Evolutionary conservation across 768 basidiomycete genomes (phyloP).

Genomic region (Lentinula sp.): DNA sequence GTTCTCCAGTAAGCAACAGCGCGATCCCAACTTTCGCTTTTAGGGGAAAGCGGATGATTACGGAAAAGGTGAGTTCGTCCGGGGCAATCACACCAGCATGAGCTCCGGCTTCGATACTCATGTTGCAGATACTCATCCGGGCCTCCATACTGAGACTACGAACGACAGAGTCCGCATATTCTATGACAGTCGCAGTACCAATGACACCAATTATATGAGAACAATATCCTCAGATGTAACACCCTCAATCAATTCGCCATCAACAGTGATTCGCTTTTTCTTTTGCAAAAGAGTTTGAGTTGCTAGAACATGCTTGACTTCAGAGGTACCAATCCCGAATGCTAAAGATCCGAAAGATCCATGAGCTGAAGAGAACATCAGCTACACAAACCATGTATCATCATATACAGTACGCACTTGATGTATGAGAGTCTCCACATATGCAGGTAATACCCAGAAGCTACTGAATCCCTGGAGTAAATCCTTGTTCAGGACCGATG

Average conservation of each 20-base stretch:
- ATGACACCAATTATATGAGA: constrained; percentile 83
- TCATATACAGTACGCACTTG: constrained; percentile 46
- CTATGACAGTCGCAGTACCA: constrained; percentile 90
- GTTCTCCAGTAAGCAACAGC: constrained; percentile 85
- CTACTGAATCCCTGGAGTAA: constrained; percentile 57
- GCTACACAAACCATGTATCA: not conserved
- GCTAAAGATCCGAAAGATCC: constrained; percentile 91
- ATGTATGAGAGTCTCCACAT: constrained; percentile 92
- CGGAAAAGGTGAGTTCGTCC: constrained; percentile 82
- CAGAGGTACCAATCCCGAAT: constrained; percentile 90
- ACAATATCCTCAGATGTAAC: constrained; percentile 89
- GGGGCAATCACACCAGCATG: constrained; percentile 92
- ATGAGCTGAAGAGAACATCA: constrained; percentile 47
- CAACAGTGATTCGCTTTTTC: constrained; percentile 84
- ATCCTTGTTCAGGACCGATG: constrained; percentile 92
- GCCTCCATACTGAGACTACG: constrained; percentile 85
- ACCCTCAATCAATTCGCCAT: constrained; percentile 75
- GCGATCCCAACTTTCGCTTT: constrained; percentile 79
- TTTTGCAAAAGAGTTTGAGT: constrained; percentile 86
- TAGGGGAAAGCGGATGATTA: constrained; percentile 75
- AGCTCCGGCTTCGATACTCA: constrained; percentile 94
- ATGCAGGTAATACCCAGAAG: constrained; percentile 78
- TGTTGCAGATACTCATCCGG: constrained; percentile 88
- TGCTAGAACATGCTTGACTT: constrained; percentile 91
- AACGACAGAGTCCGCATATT: constrained; percentile 87